Base-by-base conservation (phyloP, 257 asterid species). In the Verbena officinalis region DNA sequence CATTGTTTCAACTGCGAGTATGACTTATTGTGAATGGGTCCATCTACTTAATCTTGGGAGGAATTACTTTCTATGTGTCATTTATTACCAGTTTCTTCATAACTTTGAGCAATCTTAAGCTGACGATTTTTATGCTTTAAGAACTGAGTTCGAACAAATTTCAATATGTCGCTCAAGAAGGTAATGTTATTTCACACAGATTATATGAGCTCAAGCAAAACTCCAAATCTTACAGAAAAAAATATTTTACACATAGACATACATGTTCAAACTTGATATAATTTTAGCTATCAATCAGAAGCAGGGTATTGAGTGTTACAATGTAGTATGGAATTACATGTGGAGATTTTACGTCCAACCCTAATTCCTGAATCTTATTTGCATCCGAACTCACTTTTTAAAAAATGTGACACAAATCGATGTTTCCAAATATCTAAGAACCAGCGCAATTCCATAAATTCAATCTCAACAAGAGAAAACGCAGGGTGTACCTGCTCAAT, bases 401-500 rank as follows among this genome's bases (percentile, higher is more conserved):
- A 11, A n/a, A 45, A 6, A 5, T 8, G 23, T 21, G 23, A 7
- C 15, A 9, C 55, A 49, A 49, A 20, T n/a, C 5, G 5, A 27
- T 27, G 16, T 4, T 51, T 22, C 36, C 36, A 21, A 21, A 51
- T 51, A 49, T 23, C 38, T 2, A 22, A 24, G 17, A 51, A 22
- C 8, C 22, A 51, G 15, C 11, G 14, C 3, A 44, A 24, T 36
- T 65, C 40, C 46, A 66, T 49, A 31, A 67, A 7, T 24, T 46
- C 2, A 27, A 27, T 27, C 5, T 27, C 2, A 2, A 27, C 33
- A 27, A 52, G 60, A 54, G 52, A 43, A 51, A 56, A 54, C 34
- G 54, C 11, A 14, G 48, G 40, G 46, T 11, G 1, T 52, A 77
- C 98, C 96, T 87, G 96, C 60, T 92, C 97, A 72, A 77, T 73